Conservation (phyloP, 2,329 filamentous ascomycete genomes). For the Mariannaea sp. region DNA sequence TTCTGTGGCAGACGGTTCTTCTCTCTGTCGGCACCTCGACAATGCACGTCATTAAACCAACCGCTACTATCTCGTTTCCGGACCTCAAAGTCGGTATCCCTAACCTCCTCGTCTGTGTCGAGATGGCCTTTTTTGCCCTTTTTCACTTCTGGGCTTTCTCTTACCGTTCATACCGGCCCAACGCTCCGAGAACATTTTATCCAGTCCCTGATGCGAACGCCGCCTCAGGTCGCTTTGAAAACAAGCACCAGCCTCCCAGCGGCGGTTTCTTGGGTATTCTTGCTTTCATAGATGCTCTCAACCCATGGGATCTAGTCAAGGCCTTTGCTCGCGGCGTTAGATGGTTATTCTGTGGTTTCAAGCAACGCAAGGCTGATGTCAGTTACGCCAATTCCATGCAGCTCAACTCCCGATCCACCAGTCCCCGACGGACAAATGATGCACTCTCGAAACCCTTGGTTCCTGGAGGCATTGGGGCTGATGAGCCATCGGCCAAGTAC, state of each 20-base stretch:
- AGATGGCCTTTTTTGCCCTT: constrained; percentile 81
- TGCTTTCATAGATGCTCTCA: constrained; percentile 74
- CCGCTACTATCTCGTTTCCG: constrained; percentile 65
- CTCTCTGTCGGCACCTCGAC: constrained; percentile 60
- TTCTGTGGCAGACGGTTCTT: constrained; percentile 76
- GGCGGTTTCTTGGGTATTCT: constrained; percentile 68
- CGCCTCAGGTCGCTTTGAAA: constrained; percentile 49
- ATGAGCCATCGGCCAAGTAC: neutral
- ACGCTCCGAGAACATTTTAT: constrained; percentile 52
- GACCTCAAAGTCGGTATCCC: constrained; percentile 85
- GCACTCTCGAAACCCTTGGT: constrained; percentile 9
- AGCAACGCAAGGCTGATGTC: constrained; percentile 58
- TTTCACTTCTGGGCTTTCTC: constrained; percentile 84
- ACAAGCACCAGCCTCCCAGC: constrained; percentile 55
- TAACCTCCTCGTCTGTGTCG: constrained; percentile 75
- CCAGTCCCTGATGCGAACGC: constrained; percentile 49
- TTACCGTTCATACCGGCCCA: constrained; percentile 68
- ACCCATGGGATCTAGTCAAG: constrained; percentile 83
- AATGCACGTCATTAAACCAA: constrained; percentile 66
- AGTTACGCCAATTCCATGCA: constrained; percentile 47
- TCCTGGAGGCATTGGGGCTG: neutral
- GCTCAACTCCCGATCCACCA: constrained; percentile 37
- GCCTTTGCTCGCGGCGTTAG: constrained; percentile 76
- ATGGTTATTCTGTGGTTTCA: constrained; percentile 79
- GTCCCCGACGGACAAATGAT: constrained; percentile 31